Conservation (phyloP, 441 rosid species). For the Corymbia calophylla region DNA sequence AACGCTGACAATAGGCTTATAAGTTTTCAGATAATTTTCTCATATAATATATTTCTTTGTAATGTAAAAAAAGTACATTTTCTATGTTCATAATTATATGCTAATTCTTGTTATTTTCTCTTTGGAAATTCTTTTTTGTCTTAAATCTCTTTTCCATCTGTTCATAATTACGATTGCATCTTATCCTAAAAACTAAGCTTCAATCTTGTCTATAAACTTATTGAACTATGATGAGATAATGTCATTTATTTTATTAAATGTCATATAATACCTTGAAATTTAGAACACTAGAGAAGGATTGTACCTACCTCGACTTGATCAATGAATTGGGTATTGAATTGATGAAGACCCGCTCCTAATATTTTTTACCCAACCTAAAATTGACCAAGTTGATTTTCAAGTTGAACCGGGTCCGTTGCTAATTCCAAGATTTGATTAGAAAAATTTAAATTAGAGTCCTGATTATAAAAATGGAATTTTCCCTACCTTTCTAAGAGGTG, state of each 20-base stretch:
- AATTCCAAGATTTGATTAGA: neutral
- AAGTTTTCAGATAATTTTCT: too few relatives aligned
- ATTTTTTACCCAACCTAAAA: neutral
- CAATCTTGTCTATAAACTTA: neutral
- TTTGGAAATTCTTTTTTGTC: neutral
- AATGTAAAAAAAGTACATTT: neutral
- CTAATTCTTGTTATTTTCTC: neutral
- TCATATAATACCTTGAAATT: neutral
- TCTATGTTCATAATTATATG: too few relatives aligned
- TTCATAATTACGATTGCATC: neutral
- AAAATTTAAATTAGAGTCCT: neutral
- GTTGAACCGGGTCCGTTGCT: neutral
- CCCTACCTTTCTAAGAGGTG: neutral
- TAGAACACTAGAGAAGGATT: neutral
- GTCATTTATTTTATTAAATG: neutral
- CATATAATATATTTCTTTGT: neutral
- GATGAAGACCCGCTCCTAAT: too few relatives aligned
- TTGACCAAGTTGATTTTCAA: rapidly evolving
- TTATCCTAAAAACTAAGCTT: neutral
- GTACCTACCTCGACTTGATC: neutral
- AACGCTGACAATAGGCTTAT: neutral
- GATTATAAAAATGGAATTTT: neutral
- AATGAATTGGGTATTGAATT: neutral
- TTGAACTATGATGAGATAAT: neutral
- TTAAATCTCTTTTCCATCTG: neutral